phyloP scores from a whole-genome alignment of 176 grass and related monocot genomes.

The Lolium perenne region DNA sequence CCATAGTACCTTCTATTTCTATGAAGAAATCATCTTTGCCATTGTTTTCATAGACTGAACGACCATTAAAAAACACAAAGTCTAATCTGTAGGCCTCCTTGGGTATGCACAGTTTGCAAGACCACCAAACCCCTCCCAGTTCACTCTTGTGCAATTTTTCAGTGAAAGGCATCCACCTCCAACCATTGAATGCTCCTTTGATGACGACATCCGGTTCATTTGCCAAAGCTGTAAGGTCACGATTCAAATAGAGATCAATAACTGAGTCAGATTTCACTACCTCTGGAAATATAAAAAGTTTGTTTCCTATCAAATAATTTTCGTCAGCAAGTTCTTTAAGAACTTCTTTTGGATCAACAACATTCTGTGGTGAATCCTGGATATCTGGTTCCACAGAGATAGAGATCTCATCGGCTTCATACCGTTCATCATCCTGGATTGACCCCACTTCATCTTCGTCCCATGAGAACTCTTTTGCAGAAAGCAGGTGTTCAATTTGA shows the following conservation, averaged over 20 bases:
- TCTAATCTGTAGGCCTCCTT: constrained; percentile 84
- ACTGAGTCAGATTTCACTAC: constrained; percentile 56
- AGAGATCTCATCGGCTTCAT: constrained; percentile 16
- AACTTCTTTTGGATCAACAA: constrained; percentile 53
- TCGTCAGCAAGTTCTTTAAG: constrained; percentile 64
- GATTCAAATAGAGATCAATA: constrained; percentile 73
- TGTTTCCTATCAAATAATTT: constrained; percentile 58
- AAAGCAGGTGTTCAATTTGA: constrained; percentile 3
- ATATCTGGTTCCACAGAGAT: constrained; percentile 17
- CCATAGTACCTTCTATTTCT: constrained; percentile 72
- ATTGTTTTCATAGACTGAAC: constrained; percentile 80
- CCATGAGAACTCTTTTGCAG: constrained; percentile 41
- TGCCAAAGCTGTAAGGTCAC: constrained; percentile 62
- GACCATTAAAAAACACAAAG: constrained; percentile 89
- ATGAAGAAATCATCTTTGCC: constrained; percentile 66
- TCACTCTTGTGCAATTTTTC: constrained; percentile 82
- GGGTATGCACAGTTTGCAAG: constrained; percentile 78
- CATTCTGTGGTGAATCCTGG: neutral
- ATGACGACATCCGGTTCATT: constrained; percentile 73
- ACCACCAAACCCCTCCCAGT: constrained; percentile 78
- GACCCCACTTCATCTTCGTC: constrained; percentile 35
- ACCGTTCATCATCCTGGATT: constrained; percentile 27
- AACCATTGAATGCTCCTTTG: constrained; percentile 88
- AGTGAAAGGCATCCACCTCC: constrained; percentile 81
- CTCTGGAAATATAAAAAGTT: constrained; percentile 65